phyloP scores from a whole-genome alignment of 148 eudicot genomes.

The Polygonum maritimum region DNA sequence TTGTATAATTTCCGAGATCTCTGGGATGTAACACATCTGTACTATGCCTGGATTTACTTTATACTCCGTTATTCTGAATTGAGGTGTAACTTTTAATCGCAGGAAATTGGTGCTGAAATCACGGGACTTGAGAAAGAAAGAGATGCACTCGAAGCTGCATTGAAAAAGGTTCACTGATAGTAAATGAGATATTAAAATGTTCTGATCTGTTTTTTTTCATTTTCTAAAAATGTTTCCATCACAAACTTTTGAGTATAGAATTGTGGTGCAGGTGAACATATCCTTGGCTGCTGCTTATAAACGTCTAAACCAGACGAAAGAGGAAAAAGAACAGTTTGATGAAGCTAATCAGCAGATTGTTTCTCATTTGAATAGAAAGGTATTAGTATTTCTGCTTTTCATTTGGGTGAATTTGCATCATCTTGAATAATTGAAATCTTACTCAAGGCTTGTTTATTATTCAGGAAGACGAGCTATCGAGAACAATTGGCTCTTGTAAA shows the following conservation, averaged over 20 bases:
- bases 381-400: slow-evolving; percentile 11
- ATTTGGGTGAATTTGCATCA: background rate
- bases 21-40: background rate
- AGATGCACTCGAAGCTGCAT: slow-evolving; percentile 80
- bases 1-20: background rate
- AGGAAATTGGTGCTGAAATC: slow-evolving; percentile 82
- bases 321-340: slow-evolving; percentile 65
- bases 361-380: slow-evolving; percentile 80
- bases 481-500: slow-evolving; percentile 60
- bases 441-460: background rate
- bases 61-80: background rate
- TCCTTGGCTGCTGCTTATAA: slow-evolving; percentile 60
- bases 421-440: slow-evolving; percentile 4
- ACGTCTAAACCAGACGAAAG: slow-evolving; percentile 56
- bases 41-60: slow-evolving; percentile 6
- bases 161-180: slow-evolving; percentile 53
- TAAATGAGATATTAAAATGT: background rate
- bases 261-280: slow-evolving; percentile 44
- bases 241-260: background rate
- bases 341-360: slow-evolving; percentile 65
- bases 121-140: slow-evolving; percentile 79
- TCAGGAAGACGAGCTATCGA: slow-evolving; percentile 81
- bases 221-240: background rate
- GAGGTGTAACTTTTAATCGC: slow-evolving; percentile 15
- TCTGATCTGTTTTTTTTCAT: background rate